Percentiles rank a stretch among this genome's conserved stretches.
Conservation (phyloP, 1,284 basidiomycete species). For the Ustilago bromivora region DNA sequence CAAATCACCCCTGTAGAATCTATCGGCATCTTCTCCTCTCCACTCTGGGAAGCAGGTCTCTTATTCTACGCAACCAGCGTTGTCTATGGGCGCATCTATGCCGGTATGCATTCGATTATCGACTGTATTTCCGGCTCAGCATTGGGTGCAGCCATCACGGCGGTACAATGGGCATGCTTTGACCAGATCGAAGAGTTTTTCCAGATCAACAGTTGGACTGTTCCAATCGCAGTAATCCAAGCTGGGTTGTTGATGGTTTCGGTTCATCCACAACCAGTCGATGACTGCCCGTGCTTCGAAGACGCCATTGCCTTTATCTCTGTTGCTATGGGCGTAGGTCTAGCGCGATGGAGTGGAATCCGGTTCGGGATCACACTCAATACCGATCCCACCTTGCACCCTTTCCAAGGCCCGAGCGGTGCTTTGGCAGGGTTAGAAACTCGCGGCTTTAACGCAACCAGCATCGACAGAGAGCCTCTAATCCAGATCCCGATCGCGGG, state of each 20-base stretch:
- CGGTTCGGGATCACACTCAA: slow-evolving; percentile 26
- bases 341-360: slow-evolving; percentile 76
- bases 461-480: slow-evolving; percentile 10
- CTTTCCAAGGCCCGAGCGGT: slow-evolving; percentile 17
- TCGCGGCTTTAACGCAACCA: background rate
- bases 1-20: background rate
- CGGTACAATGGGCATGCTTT: slow-evolving; percentile 71
- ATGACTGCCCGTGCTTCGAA: slow-evolving; percentile 98
- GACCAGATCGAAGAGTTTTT: slow-evolving; percentile 70
- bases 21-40: slow-evolving; percentile 31
- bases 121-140: slow-evolving; percentile 68
- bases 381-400: slow-evolving; percentile 33
- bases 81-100: slow-evolving; percentile 87
- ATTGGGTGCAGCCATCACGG: slow-evolving; percentile 60
- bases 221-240: slow-evolving; percentile 78
- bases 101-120: slow-evolving; percentile 70
- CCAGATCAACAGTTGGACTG: slow-evolving; percentile 70
- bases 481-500: slow-evolving; percentile 30
- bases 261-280: slow-evolving; percentile 85
- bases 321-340: slow-evolving; percentile 81
- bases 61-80: slow-evolving; percentile 75
- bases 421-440: background rate
- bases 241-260: slow-evolving; percentile 79
- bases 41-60: slow-evolving; percentile 52
- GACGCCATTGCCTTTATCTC: slow-evolving; percentile 93